These are phyloP conservation scores for Phaffomyces opuntiae DNA, from an alignment of 805 yeast species.

Conservation along the genomic window DNA sequence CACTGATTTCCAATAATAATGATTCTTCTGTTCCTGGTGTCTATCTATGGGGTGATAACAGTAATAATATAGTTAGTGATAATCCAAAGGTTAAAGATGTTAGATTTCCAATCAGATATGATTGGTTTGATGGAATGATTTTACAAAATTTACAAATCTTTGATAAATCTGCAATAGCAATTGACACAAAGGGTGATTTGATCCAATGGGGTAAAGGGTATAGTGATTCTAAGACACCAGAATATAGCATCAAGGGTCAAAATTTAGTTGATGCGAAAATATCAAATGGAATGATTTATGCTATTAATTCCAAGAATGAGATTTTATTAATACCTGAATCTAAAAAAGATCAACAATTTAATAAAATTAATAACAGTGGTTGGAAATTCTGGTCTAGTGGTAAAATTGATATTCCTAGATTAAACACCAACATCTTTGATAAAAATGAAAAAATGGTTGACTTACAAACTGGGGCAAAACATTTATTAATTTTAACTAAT, in stretches of 20 bases:
- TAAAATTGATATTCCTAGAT: constrained; percentile 1
- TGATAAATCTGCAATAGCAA: constrained; percentile 40
- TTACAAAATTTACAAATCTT: constrained; percentile 51
- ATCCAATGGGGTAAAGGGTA: constrained; percentile 60
- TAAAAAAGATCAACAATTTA: constrained; percentile 6
- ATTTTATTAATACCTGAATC: constrained; percentile 29
- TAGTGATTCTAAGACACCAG: constrained; percentile 24
- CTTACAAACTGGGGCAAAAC: constrained; percentile 56
- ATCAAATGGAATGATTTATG: constrained; percentile 50
- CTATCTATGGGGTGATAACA: constrained; percentile 57
- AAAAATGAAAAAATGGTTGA: constrained; percentile 45
- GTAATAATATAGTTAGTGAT: constrained; percentile 27
- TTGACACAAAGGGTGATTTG: constrained; percentile 63
- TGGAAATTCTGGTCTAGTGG: constrained; percentile 5
- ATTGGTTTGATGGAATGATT: constrained; percentile 54
- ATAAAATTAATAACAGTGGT: not conserved
- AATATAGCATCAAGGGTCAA: constrained; percentile 39
- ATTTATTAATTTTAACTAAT: constrained; percentile 56
- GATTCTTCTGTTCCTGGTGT: constrained; percentile 46
- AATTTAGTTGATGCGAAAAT: constrained; percentile 36
- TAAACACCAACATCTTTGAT: constrained; percentile 7
- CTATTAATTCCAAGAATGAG: constrained; percentile 31
- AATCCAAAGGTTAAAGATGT: constrained; percentile 26
- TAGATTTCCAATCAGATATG: constrained; percentile 52
- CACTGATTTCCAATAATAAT: constrained; percentile 27